A percentile compares a stretch with the other conserved stretches of the same genome.
Evolutionary conservation across 345 rosid species (phyloP).

Genomic region (Luvunga scandens): DNA sequence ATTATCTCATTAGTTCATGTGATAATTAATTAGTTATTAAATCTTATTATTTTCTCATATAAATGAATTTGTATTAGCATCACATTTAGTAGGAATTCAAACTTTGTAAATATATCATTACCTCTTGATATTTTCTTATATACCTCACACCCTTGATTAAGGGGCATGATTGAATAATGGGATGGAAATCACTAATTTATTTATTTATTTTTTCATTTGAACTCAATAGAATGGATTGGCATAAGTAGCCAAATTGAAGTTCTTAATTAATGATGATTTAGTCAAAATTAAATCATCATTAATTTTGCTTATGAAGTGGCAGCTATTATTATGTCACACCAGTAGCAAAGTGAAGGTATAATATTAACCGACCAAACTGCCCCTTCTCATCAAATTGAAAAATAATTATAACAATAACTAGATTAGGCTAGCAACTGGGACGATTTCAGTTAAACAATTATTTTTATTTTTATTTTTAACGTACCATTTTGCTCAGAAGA

Average conservation of each 20-base stretch:
- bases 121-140: no score
- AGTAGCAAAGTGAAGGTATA: neutral
- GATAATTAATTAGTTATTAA: no score
- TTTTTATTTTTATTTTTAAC: neutral
- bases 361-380: slow-evolving; percentile 11
- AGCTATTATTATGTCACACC: slow-evolving; percentile 12
- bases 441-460: neutral
- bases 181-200: no score
- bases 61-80: no score
- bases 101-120: no score
- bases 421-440: slow-evolving; percentile 7
- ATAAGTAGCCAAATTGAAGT: neutral
- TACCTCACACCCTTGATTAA: neutral
- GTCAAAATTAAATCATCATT: neutral
- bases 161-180: neutral
- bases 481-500: neutral
- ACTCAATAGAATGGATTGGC: neutral
- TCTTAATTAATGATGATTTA: neutral
- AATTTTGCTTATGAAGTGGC: neutral
- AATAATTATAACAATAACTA: neutral
- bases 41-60: no score
- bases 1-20: no score
- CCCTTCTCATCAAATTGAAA: neutral
- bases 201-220: neutral
- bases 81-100: no score